Evolutionary conservation across 2,329 filamentous ascomycete species (phyloP).

Genomic region (Mariannaea sp.): DNA sequence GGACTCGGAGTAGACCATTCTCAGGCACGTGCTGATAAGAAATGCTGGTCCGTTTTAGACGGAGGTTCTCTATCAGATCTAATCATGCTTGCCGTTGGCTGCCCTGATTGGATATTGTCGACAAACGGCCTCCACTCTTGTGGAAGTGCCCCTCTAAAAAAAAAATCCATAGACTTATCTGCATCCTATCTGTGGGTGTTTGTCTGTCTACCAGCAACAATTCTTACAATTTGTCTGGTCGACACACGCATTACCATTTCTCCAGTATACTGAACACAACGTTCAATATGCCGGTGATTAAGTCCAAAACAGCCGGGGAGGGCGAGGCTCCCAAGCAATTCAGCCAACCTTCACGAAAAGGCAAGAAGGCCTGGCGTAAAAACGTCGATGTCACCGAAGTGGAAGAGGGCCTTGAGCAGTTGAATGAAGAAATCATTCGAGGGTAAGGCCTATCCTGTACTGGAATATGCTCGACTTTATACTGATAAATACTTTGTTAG

Average conservation of each 20-base stretch:
- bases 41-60: constrained; percentile 17
- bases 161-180: constrained; percentile 28
- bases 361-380: constrained; percentile 98
- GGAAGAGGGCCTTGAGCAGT: constrained; percentile 77
- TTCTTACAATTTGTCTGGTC: constrained; percentile 16
- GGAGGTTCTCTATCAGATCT: constrained; percentile 11
- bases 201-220: constrained; percentile 20
- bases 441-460: constrained; percentile 61
- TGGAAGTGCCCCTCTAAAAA: constrained; percentile 36
- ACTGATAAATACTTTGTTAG: constrained; percentile 52
- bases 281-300: constrained; percentile 59
- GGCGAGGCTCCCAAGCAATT: constrained; percentile 74
- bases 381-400: constrained; percentile 94
- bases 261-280: constrained; percentile 21
- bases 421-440: constrained; percentile 88
- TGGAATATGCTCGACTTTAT: not conserved
- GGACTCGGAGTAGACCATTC: constrained; percentile 14
- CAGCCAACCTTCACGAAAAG: constrained; percentile 90
- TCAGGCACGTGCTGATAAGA: constrained; percentile 37
- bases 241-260: constrained; percentile 14
- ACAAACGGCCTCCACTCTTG: constrained; percentile 17
- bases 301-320: constrained; percentile 51
- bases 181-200: constrained; percentile 11
- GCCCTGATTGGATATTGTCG: not conserved
- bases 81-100: constrained; percentile 8